Base-by-base conservation (phyloP, 805 yeast species). In the Saccharomyces paradoxus region DNA sequence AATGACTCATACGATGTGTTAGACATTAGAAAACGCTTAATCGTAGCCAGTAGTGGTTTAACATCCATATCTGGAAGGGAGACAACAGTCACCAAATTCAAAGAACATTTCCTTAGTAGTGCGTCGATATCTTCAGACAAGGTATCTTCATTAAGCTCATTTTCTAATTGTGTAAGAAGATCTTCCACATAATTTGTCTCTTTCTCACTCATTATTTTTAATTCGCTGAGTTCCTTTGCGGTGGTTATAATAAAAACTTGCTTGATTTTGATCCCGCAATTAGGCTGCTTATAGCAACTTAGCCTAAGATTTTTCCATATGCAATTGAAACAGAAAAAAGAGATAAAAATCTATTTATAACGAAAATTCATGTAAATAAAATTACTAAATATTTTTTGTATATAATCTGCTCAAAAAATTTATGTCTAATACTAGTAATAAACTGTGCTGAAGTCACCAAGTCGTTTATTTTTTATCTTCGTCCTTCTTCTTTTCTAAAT, bases 401-500 rank as follows among this genome's bases (percentile, higher is more conserved):
- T 21, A 3, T 37, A 37, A 37, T 37, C 6, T 17, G 8, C 12
- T 37, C 44, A 37, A 17, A 17, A 17, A 7, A n/a, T 37, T 21
- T 9, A 37, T 7, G 44, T 37, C 41, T 32, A 32, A 37, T 37
- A 17, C 22, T 37, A 8, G 13, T 29, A 4, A 21, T 37, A 37
- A 37, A 37, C 4, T 2, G 12, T 7, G 24, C 12, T 37, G 24
- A 37, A 37, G 9, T 17, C 24, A 17, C 7, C 12, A 37, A 37
- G 5, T 37, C 21, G 9, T 10, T 37, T 37, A 21, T 17, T 31
- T 10, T 37, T 37, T 37, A 37, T 37, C 44, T 37, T 81, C 80
- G 58, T 81, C 83, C 24, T 63, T 60, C 22, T 63, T 65, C 53
- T 64, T 66, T 59, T 82, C 82, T 50, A 83, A 60, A 56, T 74